A percentile compares a stretch with the other conserved stretches of the same genome.
Conservation (phyloP, 768 basidiomycete genomes). For the Auriscalpium microsporum region DNA sequence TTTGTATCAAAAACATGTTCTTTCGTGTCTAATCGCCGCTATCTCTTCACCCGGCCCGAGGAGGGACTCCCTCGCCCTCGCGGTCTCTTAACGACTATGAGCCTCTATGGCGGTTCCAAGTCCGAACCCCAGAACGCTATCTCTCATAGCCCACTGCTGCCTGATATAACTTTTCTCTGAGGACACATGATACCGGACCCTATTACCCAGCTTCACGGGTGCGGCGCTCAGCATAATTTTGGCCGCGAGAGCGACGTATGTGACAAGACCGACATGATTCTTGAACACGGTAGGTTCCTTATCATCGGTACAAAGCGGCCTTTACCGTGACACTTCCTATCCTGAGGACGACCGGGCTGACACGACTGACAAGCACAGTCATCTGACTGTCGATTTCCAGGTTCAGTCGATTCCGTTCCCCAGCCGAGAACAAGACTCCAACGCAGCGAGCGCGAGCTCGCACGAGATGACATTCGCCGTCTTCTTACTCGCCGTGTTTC, state of each 20-base stretch:
- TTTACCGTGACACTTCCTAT: not conserved
- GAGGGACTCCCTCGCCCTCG: too few species aligned
- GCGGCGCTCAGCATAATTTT: not conserved
- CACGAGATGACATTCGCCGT: not conserved
- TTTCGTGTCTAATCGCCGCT: too few species aligned
- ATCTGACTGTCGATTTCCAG: not conserved
- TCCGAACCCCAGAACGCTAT: not conserved
- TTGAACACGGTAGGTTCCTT: not conserved
- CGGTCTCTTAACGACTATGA: not conserved
- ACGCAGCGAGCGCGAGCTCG: not conserved
- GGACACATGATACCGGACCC: not conserved
- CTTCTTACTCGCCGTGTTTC: not conserved
- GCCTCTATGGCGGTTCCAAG: not conserved
- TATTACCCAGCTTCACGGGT: not conserved
- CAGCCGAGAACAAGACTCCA: not conserved
- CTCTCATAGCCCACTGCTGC: not conserved
- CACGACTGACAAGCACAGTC: not conserved
- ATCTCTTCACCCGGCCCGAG: too few species aligned
- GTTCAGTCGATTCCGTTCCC: not conserved
- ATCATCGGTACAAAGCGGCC: not conserved
- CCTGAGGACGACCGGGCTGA: not conserved
- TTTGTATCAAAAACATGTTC: too few species aligned
- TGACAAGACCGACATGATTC: not conserved
- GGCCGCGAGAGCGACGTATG: not conserved
- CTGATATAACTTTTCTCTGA: not conserved